These are phyloP conservation scores for Pichia sp. DNA, from an alignment of 1,139 yeast species.

Conservation along the genomic window DNA sequence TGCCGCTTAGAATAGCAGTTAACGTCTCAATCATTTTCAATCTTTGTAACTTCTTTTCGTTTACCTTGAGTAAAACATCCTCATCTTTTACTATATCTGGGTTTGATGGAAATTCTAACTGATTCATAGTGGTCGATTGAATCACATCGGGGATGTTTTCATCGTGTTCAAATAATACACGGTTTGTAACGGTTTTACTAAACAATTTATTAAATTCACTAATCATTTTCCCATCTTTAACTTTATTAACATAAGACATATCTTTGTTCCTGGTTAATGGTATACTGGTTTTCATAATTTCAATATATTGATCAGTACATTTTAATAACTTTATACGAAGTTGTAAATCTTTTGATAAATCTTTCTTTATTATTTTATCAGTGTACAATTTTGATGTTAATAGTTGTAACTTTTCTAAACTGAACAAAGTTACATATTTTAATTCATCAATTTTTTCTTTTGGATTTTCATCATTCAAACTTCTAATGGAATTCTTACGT, in stretches of 20 bases:
- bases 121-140: conserved; percentile 25
- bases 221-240: conserved; percentile 17
- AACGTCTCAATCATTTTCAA: background rate
- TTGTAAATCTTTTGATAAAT: conserved; percentile 1
- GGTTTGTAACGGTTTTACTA: too few species aligned
- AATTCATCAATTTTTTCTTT: conserved; percentile 1
- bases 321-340: conserved; percentile 3
- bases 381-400: background rate
- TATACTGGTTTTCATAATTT: conserved; percentile 5
- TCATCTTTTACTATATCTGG: conserved; percentile 12
- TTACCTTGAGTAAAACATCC: background rate
- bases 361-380: background rate
- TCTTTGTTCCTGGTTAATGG: conserved; percentile 15
- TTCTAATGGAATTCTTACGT: too few species aligned
- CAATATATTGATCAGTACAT: conserved; percentile 13
- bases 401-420: background rate
- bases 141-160: conserved; percentile 23
- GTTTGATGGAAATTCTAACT: conserved; percentile 18
- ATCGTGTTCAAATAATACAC: conserved; percentile 10
- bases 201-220: conserved; percentile 19
- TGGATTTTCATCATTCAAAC: too few species aligned
- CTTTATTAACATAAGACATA: conserved; percentile 20
- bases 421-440: conserved; percentile 1
- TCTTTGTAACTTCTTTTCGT: conserved; percentile 3
- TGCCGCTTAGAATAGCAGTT: background rate